Percentiles rank a stretch among this genome's conserved stretches.
Conservation (phyloP, 805 yeast genomes). For the Ogataea siamensis region DNA sequence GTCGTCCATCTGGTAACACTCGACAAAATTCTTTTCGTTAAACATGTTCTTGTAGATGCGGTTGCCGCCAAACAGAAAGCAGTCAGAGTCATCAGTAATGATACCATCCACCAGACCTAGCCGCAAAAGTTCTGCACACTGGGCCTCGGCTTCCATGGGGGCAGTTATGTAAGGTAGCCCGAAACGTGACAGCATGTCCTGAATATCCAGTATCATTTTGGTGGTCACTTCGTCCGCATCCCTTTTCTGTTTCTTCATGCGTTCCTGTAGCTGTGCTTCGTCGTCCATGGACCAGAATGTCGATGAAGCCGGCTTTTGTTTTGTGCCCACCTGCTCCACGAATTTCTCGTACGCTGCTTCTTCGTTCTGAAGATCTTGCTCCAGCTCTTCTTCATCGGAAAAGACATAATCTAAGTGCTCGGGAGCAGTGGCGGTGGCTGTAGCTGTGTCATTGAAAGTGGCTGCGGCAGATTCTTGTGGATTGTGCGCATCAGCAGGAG, state of each 20-base stretch:
- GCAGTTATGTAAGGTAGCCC: conserved; percentile 96
- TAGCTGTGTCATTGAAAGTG: too few relatives aligned
- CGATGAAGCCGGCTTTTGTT: conserved; percentile 16
- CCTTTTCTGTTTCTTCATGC: conserved; percentile 65
- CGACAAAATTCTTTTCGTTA: conserved; percentile 89
- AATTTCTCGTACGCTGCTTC: conserved; percentile 70
- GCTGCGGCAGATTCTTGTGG: too few relatives aligned
- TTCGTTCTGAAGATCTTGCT: conserved; percentile 64
- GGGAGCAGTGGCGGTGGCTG: too few relatives aligned
- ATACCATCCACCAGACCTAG: conserved; percentile 87
- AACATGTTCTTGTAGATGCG: conserved; percentile 88
- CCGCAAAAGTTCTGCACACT: conserved; percentile 78
- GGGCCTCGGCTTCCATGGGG: conserved; percentile 99
- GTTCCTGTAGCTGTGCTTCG: conserved; percentile 54
- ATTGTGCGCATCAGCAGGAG: too few relatives aligned
- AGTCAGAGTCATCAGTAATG: conserved; percentile 96
- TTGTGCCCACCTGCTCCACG: conserved; percentile 36
- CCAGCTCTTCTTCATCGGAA: conserved; percentile 75
- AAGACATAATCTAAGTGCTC: conserved; percentile 54
- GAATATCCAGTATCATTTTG: conserved; percentile 85
- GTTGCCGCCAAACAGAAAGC: conserved; percentile 88
- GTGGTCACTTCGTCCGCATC: conserved; percentile 91
- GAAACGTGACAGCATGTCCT: conserved; percentile 78
- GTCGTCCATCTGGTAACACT: conserved; percentile 64
- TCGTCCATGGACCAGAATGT: conserved; percentile 36